Evolutionary conservation across 192 early-diverging fungal genomes (phyloP).

Genomic region (Entomortierella parvispora): DNA sequence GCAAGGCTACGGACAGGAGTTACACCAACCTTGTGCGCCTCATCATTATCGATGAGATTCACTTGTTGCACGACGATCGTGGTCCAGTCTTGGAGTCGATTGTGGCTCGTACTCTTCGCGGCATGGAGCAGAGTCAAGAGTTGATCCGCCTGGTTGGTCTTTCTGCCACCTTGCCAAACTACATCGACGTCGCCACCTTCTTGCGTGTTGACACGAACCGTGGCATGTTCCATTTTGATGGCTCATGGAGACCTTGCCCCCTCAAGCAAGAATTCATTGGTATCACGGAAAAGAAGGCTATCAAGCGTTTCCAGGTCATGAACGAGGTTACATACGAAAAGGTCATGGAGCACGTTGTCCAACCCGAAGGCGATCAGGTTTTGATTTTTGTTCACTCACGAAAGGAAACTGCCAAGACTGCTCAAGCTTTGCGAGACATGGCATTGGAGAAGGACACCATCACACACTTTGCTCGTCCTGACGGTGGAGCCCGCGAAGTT

Average conservation of each 20-base stretch:
- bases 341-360: constrained; percentile 82
- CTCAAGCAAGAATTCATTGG: constrained; percentile 97
- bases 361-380: constrained; percentile 82
- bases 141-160: constrained; percentile 92
- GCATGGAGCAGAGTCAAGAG: constrained; percentile 91
- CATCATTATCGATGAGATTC: constrained; percentile 97
- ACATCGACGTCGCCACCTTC: constrained; percentile 94
- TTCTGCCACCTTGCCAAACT: constrained; percentile 95
- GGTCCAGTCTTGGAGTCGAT: constrained; percentile 96
- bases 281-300: constrained; percentile 95
- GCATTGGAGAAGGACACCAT: constrained; percentile 90
- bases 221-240: constrained; percentile 95
- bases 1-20: constrained; percentile 92
- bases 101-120: constrained; percentile 85
- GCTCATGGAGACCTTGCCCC: constrained; percentile 91
- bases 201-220: constrained; percentile 83
- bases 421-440: constrained; percentile 92
- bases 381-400: constrained; percentile 97
- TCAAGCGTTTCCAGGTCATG: constrained; percentile 94
- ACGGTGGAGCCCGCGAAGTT: constrained; percentile 87
- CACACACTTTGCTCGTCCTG: constrained; percentile 82
- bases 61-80: constrained; percentile 96
- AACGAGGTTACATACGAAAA: constrained; percentile 98
- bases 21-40: constrained; percentile 91
- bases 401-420: constrained; percentile 97